phyloP scores from a whole-genome alignment of 2,329 filamentous ascomycete species.

The Fonsecaea multimorphosa region DNA sequence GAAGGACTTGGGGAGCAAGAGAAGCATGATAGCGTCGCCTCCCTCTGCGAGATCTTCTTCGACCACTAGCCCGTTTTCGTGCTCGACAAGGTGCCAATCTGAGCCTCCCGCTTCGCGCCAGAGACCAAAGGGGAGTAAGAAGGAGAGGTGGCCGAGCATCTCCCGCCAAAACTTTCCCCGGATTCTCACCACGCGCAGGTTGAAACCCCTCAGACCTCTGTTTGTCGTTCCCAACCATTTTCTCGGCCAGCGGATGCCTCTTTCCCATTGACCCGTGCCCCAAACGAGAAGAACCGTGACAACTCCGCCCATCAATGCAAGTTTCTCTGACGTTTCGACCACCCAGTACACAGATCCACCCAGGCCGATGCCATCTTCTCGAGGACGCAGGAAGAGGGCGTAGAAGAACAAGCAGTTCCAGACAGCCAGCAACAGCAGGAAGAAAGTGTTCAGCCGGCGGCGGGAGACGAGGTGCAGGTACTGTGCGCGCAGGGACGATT shows the following conservation, averaged over 20 bases:
- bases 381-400: conserved; percentile 90
- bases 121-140: conserved; percentile 77
- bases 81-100: conserved; percentile 79
- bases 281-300: conserved; percentile 87
- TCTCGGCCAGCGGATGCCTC: conserved; percentile 90
- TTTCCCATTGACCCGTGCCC: conserved; percentile 95
- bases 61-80: conserved; percentile 58
- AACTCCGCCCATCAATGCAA: conserved; percentile 88
- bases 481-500: conserved; percentile 89
- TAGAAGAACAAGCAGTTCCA: conserved; percentile 90
- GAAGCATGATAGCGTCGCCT: conserved; percentile 87
- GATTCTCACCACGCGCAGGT: conserved; percentile 92
- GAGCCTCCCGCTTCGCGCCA: conserved; percentile 54
- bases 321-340: conserved; percentile 85
- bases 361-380: conserved; percentile 82
- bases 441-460: conserved; percentile 90
- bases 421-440: conserved; percentile 75
- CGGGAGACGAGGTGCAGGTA: conserved; percentile 89
- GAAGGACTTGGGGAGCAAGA: conserved; percentile 92
- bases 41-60: conserved; percentile 91
- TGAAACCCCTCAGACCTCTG: conserved; percentile 86
- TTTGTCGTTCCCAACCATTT: conserved; percentile 91
- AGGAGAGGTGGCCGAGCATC: conserved; percentile 71
- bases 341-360: conserved; percentile 97
- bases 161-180: conserved; percentile 83